Conservation (phyloP, 305 asterid genomes). For the Ajuga reptans region DNA sequence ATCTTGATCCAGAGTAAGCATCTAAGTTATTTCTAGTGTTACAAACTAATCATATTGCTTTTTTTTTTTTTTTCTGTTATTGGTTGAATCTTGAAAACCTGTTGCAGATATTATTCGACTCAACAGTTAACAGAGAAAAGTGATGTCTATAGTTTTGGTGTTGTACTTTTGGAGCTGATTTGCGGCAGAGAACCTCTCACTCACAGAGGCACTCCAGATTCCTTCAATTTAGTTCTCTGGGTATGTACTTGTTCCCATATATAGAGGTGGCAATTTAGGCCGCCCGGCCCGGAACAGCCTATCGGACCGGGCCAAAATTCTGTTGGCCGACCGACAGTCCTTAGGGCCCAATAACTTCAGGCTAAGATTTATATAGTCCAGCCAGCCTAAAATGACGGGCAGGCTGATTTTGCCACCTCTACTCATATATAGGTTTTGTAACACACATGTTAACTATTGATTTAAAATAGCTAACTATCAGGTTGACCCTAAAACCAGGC, state of each 20-base stretch:
- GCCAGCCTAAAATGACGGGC: too few relatives aligned
- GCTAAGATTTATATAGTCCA: too few relatives aligned
- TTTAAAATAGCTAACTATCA: too few relatives aligned
- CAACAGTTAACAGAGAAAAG: conserved; percentile 87
- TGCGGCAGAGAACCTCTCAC: conserved; percentile 88
- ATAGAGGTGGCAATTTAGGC: background rate
- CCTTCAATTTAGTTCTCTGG: conserved; percentile 85
- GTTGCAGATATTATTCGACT: conserved; percentile 72
- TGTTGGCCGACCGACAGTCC: too few relatives aligned
- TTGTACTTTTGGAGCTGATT: conserved; percentile 84
- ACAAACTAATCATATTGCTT: background rate
- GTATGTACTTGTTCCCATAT: conserved; percentile 30
- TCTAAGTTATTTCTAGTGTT: background rate
- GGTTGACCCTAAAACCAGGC: background rate
- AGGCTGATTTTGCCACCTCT: too few relatives aligned
- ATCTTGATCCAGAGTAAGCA: conserved; percentile 89
- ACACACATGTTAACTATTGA: background rate
- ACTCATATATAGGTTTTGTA: background rate
- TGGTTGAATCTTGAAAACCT: background rate
- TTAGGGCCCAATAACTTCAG: too few relatives aligned
- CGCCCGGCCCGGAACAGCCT: too few relatives aligned
- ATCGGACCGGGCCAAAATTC: too few relatives aligned
- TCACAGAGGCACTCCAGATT: conserved; percentile 84
- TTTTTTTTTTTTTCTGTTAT: too few relatives aligned
- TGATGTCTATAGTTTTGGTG: conserved; percentile 87